Base-by-base conservation (phyloP, 352 stramenopile genomes). In the Globisporangium abappressorium region DNA sequence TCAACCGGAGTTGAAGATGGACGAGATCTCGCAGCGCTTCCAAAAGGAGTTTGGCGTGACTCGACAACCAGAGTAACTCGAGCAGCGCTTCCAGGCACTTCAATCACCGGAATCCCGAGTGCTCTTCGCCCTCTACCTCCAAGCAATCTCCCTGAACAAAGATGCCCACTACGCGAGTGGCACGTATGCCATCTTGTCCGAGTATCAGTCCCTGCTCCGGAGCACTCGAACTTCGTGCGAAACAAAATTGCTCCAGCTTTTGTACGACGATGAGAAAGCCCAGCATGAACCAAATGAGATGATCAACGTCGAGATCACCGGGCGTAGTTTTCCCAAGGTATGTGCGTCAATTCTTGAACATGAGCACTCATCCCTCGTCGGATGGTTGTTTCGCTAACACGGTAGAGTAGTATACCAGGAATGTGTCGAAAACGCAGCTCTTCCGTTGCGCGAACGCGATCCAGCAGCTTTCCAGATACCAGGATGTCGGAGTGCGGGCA, bases 201-300 rank as follows among this genome's bases (percentile, higher is more conserved):
- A 77, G 47, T 90, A 85, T 43, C 81, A 88, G 8, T 28, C 70
- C 15, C 57, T 89, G 3, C 68, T 93, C 5, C 77, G 80, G 30
- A 80, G 78, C 28, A 75, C 80, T 8, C 75, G 78, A 15, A 82
- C 81, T 5, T 81, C 75, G 0, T 91, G 83, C 33, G 83, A 91
- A 65, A 87, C 74, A 0, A 74, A 74, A 30, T 74, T 92, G 18
- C 84, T 90, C 20, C 83, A 91, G 58, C 74, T 90, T 33, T 73
- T 87, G n/a, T 89, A 92, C 64, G 74, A 86, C 38, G 68, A 81
- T 30, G 74, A 89, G n/a, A 91, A 93, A 59, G 62, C 67, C 51
- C 69, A 82, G 18, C 70, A 73, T 2, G 75, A 88, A 56, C 33
- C 65, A 0, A 78, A 66, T 2, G 83, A 92, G 24, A 85, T 70